Percentiles rank a stretch among this genome's conserved stretches.
These are phyloP conservation scores for Ceratobasidium sp. DNA, from an alignment of 1,284 basidiomycete genomes.

Conservation along the genomic window DNA sequence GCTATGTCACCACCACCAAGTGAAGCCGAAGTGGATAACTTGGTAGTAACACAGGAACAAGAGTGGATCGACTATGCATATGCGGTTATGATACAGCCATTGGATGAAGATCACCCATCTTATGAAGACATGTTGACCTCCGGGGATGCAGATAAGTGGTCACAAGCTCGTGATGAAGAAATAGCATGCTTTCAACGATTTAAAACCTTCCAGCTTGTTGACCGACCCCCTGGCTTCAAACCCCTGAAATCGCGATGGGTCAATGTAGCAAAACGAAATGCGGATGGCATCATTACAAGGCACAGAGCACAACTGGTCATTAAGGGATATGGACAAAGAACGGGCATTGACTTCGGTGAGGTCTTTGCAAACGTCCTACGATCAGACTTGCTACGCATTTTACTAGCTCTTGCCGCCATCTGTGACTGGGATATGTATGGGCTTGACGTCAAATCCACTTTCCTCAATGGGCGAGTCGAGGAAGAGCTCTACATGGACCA, in stretches of 20 bases:
- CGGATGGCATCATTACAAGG: background rate
- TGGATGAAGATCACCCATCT: background rate
- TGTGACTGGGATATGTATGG: slow-evolving; percentile 52
- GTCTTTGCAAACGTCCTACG: slow-evolving; percentile 54
- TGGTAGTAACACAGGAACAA: no score
- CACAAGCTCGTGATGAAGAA: background rate
- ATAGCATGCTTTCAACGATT: background rate
- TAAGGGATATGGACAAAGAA: slow-evolving; percentile 55
- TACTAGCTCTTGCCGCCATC: no score
- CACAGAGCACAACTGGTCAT: slow-evolving; percentile 56
- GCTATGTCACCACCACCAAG: no score
- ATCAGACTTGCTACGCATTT: slow-evolving; percentile 51
- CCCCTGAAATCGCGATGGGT: background rate
- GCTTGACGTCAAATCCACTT: slow-evolving; percentile 55
- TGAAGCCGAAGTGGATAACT: no score
- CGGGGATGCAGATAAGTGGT: slow-evolving; percentile 6
- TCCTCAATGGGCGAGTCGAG: slow-evolving; percentile 52
- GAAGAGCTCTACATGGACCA: slow-evolving; percentile 59
- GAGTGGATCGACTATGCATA: no score
- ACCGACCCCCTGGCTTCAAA: background rate
- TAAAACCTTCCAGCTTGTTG: background rate
- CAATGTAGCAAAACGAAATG: background rate
- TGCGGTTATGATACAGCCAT: no score
- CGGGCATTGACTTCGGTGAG: slow-evolving; percentile 52
- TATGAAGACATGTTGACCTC: background rate